Evolutionary conservation across 1,284 basidiomycete genomes (phyloP).

Genomic region (Ceratobasidium sp.): DNA sequence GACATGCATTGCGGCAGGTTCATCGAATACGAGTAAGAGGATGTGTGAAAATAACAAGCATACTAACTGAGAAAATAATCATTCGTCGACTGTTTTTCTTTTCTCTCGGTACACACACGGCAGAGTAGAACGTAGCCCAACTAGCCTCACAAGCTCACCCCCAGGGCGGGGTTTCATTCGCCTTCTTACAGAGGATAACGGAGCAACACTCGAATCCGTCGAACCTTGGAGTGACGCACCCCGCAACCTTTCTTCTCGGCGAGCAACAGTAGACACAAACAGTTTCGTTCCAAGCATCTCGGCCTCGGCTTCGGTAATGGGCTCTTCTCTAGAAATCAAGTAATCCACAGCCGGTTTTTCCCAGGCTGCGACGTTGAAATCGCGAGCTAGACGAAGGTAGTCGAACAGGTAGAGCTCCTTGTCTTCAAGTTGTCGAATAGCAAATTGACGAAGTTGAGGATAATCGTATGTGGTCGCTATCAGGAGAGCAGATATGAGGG

Average conservation of each 20-base stretch:
- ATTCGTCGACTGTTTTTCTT: too few relatives aligned
- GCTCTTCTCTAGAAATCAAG: constrained; percentile 29
- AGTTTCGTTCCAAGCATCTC: constrained; percentile 30
- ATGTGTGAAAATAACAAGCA: too few relatives aligned
- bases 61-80: too few relatives aligned
- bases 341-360: constrained; percentile 38
- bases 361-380: constrained; percentile 42
- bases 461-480: constrained; percentile 59
- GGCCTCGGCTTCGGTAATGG: constrained; percentile 44
- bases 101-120: too few relatives aligned
- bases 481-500: constrained; percentile 42
- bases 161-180: too few relatives aligned
- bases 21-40: too few relatives aligned
- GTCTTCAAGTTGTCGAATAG: constrained; percentile 61
- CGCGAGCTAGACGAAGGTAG: constrained; percentile 33
- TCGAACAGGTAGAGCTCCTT: background rate
- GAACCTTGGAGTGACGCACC: background rate
- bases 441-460: constrained; percentile 61
- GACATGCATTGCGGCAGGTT: too few relatives aligned
- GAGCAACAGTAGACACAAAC: constrained; percentile 27
- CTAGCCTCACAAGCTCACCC: too few relatives aligned
- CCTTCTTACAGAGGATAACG: too few relatives aligned
- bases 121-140: too few relatives aligned
- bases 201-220: too few relatives aligned
- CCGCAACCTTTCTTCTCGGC: constrained; percentile 30